Base-by-base conservation (phyloP, 176 grass and related monocot genomes). In the Stipa capillata region DNA sequence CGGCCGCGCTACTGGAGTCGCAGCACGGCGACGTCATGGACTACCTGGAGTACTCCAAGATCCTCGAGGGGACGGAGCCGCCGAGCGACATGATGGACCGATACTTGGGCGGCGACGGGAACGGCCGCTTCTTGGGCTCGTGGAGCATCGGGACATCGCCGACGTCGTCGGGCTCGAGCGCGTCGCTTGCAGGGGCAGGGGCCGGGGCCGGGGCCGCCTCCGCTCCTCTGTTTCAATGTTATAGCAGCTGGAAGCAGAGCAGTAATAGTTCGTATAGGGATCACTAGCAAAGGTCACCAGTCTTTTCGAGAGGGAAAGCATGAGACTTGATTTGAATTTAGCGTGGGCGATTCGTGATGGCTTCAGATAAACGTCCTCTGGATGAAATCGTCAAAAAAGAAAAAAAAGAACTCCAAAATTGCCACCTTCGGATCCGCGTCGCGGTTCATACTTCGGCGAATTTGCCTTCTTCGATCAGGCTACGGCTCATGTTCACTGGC, bases 21-120 rank as follows among this genome's bases (percentile, higher is more conserved):
- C 87, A 85, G 65, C 36, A 0, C n/a, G 52, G 2, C 43, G 79
- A 34, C 58, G 70, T 7, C 37, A 27, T 55, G 69, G 77, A 87
- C 45, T 88, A 73, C 69, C 11, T 83, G 21, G 87, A 93, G 3
- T 87, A 82, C 77, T 85, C 85, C 6, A 85, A 40, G 77, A 75
- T 93, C 2, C 68, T 87, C 6, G 73, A 16, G 24, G 85, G 1
- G 37, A 28, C 23, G 8, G 65, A 81, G 48, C 61, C 67, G 48
- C 61, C 67, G 69, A 73, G 70, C 16, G 23, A 36, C 50, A 34
- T 60, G 59, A 12, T 82, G 73, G 82, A 82, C 52, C 54, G 36
- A 40, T 32, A 75, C 27, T 1, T 58, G 13, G 53, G n/a, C 14
- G 47, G 31, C 27, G 39, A 58, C 12, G 76, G 33, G 3, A 80